These are phyloP conservation scores for Somion occarium DNA, from an alignment of 1,284 basidiomycete genomes.

Conservation along the genomic window DNA sequence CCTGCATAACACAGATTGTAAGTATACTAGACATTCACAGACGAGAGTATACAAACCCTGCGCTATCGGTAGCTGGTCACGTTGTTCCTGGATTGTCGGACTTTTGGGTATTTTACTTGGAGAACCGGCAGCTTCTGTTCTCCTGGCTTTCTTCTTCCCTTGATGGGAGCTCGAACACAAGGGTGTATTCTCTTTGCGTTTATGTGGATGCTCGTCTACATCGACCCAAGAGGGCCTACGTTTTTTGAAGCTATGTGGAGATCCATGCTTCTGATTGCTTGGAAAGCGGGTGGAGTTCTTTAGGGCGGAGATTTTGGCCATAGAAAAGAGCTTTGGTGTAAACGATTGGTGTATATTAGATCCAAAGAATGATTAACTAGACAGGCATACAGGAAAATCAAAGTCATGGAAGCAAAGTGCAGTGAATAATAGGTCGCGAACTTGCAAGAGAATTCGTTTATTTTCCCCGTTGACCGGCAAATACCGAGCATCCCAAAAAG, in stretches of 20 bases:
- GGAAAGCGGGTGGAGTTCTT: not conserved
- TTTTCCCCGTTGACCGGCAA: too few relatives aligned
- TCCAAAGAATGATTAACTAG: too few relatives aligned
- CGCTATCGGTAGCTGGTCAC: conserved; percentile 74
- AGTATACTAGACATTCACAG: not conserved
- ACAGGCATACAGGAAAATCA: too few relatives aligned
- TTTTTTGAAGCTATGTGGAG: not conserved
- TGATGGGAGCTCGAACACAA: conserved; percentile 10
- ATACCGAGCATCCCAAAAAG: too few relatives aligned
- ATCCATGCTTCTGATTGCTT: not conserved
- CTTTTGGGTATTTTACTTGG: conserved; percentile 10
- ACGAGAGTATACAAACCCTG: conserved; percentile 40
- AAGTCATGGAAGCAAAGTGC: too few relatives aligned
- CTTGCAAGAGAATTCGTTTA: too few relatives aligned
- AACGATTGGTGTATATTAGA: too few relatives aligned
- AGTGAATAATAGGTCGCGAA: too few relatives aligned
- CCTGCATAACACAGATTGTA: conserved; percentile 37
- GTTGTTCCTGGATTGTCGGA: conserved; percentile 48
- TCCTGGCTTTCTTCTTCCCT: conserved; percentile 16
- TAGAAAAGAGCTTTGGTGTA: too few relatives aligned
- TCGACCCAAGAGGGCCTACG: not conserved
- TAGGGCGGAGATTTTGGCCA: conserved; percentile 3
- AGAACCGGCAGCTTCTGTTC: not conserved
- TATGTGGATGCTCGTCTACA: not conserved
- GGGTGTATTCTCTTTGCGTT: not conserved